Evolutionary conservation across 495 filamentous ascomycete genomes (phyloP), one percentile per base, ranked within the genome.

Genomic region (Neurospora africana): DNA sequence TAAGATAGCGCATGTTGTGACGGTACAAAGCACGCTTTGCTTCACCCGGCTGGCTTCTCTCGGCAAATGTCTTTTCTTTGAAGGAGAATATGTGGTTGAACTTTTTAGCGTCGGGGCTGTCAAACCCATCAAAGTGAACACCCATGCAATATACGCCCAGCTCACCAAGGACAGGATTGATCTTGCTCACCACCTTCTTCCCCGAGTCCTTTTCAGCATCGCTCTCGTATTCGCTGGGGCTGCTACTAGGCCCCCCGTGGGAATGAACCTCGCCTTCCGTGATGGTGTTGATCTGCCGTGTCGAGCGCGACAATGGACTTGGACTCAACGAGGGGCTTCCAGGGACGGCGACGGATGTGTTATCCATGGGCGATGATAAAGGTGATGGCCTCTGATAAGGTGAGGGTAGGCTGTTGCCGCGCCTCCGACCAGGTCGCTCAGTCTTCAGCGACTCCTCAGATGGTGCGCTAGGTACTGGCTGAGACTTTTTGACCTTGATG

Each of bases 61-160:
- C 89, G 75, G 91, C 87, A 75, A 97, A 97, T 5, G 89, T 92
- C 61, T 89, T 86, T 82, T 99, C 95, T 68, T 90, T 90, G 81
- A 98, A 93, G 0, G 95, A 99, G 82, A 93, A 95, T 71, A 98
- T 89, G 81, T 99, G 95, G 81, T 98, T 98, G 81, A 87, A 92
- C 58, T 87, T 88, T 77, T 91, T 91, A 79, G 92, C 92, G 71
- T 96, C 94, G 23, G 88, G 83, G 21, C 84, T 86, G 41, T 89
- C 85, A 81, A 96, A 94, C 70, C 89, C 89, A 58, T 87, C 82
- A 70, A 93, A 97, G 75, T 94, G 96, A 78, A 96, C 89, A 27
- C 95, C 95, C 67, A 88, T 88, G 70, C 91, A 92, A 76, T 98
- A 98, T 1, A 98, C 91, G 35, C 93, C 95, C 33, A 99, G 85